phyloP scores from a whole-genome alignment of 1,139 yeast species.

The Sugiyamaella japonica region DNA sequence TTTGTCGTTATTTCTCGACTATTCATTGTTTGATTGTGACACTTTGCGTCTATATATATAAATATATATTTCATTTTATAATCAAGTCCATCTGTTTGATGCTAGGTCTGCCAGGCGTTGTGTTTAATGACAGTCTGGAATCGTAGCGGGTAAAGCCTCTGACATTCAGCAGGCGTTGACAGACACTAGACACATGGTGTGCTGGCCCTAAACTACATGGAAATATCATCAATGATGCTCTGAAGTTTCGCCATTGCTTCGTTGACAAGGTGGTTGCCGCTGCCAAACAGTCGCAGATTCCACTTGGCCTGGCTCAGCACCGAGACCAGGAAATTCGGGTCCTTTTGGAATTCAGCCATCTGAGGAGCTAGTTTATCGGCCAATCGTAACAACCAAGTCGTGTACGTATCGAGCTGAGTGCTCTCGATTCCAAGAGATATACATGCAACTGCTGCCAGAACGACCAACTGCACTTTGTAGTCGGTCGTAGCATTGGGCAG shows the following conservation, averaged over 20 bases:
- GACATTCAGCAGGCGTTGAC: too few species aligned
- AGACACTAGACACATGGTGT: too few species aligned
- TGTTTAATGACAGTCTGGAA: too few species aligned
- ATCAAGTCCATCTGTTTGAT: neutral
- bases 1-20: too few species aligned
- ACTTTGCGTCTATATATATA: constrained; percentile 10
- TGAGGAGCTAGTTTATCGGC: constrained; percentile 14
- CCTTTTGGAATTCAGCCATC: constrained; percentile 13
- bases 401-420: constrained; percentile 12
- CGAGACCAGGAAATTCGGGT: constrained; percentile 16
- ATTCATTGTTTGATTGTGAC: neutral
- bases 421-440: constrained; percentile 19
- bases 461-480: constrained; percentile 17
- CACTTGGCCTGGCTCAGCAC: constrained; percentile 19
- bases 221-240: constrained; percentile 10
- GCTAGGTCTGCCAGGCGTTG: neutral
- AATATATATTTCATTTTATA: constrained; percentile 9
- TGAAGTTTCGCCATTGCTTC: constrained; percentile 17
- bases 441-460: constrained; percentile 22
- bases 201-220: constrained; percentile 1
- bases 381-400: constrained; percentile 15
- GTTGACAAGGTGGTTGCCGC: constrained; percentile 15
- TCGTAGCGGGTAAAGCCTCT: too few species aligned
- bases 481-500: constrained; percentile 5
- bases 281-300: constrained; percentile 16